Evolutionary conservation across 2,329 filamentous ascomycete genomes (phyloP), one percentile per base, ranked within the genome.

Genomic region (Talaromyces funiculosus): DNA sequence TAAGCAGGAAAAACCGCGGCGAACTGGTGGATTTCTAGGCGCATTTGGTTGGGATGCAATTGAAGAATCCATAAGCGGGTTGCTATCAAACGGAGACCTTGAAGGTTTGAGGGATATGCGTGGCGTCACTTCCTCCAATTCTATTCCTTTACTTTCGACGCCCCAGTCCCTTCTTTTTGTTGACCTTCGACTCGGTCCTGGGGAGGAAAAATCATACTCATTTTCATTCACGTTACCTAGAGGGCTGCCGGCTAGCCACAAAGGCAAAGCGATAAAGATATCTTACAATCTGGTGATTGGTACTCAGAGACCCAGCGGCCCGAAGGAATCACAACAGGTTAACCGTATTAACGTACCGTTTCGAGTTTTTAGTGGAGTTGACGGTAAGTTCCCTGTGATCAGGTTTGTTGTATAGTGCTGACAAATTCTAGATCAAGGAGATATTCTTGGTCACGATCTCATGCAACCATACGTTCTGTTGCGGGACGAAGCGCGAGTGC

Each of bases 91-190:
- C 51, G 87, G 88, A 57, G 92, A 97, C 69, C 85, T 95, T 66
- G 96, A 93, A 76, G 95, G 89, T 62, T 92, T 99, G 71, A 92
- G 92, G 69, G 92, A 97, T 71, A 97, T 97, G 90, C 88, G 92
- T 65, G 90, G 90, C 3, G 88, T 89, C 55, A 89, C 89, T 26
- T 94, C 89, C 72, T 89, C 91, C 33, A 92, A 91, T 71, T 89
- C 90, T 2, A 88, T 99, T 45, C 94, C 94, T 0, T 79, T 99
- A 51, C 81, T 99, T n/a, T 94, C 90, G 16, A 97, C 93, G 4
- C 92, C 93, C 1, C 94, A 97, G 75, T 96, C 92, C 1, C 90
- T 99, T 63, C 78, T 99, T 12, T 99, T 99, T 73, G 94, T 99
- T 57, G 92, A 99, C 73, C 79, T 99, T 60, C 86, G 89, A 67